Evolutionary conservation across 768 basidiomycete genomes (phyloP).

Genomic region (Mycena floridula): DNA sequence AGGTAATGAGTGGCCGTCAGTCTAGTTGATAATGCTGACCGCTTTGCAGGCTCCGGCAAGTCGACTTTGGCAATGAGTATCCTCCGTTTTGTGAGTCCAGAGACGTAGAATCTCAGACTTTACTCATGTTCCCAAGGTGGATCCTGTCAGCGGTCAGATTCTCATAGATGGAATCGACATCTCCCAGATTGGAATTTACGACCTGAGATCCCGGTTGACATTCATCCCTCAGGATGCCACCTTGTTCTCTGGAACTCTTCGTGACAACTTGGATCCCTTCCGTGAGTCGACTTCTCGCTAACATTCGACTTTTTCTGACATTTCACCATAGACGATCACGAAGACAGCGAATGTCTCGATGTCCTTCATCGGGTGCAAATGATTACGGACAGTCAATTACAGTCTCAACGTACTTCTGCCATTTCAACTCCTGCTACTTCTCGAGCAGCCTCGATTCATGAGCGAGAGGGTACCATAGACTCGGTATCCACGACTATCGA

Average conservation of each 20-base stretch:
- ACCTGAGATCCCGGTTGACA: slow-evolving; percentile 71
- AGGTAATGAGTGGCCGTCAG: slow-evolving; percentile 24
- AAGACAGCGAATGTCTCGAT: slow-evolving; percentile 74
- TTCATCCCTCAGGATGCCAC: slow-evolving; percentile 55
- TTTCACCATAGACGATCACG: slow-evolving; percentile 54
- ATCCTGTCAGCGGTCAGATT: slow-evolving; percentile 71
- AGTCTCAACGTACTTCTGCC: slow-evolving; percentile 42
- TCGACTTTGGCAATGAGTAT: slow-evolving; percentile 84
- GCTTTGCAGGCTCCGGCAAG: slow-evolving; percentile 59
- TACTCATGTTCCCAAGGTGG: slow-evolving; percentile 37
- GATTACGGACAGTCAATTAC: slow-evolving; percentile 40
- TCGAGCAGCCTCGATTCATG: slow-evolving; percentile 33
- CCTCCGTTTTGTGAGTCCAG: slow-evolving; percentile 63
- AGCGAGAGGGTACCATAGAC: slow-evolving; percentile 18
- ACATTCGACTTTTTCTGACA: neutral
- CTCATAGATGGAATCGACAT: slow-evolving; percentile 87
- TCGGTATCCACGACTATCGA: slow-evolving; percentile 51
- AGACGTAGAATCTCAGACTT: neutral
- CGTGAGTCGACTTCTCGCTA: slow-evolving; percentile 20
- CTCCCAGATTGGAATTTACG: slow-evolving; percentile 77
- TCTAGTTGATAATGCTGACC: slow-evolving; percentile 1
- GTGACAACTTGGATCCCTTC: slow-evolving; percentile 53
- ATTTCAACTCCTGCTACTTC: slow-evolving; percentile 22
- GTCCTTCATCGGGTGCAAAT: slow-evolving; percentile 80
- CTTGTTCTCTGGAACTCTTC: slow-evolving; percentile 57